Evolutionary conservation across 805 yeast species (phyloP).

Genomic region (Yueomyces sinensis): DNA sequence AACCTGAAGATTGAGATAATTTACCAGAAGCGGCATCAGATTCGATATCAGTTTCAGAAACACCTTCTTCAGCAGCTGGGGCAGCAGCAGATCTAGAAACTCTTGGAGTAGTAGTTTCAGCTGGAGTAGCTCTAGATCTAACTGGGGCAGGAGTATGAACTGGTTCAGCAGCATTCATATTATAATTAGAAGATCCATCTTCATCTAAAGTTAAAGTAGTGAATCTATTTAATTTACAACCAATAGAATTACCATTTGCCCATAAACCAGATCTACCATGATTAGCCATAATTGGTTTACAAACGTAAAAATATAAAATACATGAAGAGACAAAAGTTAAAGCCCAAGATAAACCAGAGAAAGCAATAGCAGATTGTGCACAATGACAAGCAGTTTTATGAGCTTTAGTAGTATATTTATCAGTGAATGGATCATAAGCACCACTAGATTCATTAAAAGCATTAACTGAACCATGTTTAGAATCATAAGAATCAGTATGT

Average conservation of each 20-base stretch:
- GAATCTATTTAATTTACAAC: conserved; percentile 11
- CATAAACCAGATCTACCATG: conserved; percentile 14
- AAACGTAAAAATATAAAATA: conserved; percentile 19
- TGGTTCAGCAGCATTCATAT: neutral
- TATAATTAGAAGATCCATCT: neutral
- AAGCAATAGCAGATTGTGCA: conserved; percentile 23
- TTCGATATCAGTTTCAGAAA: neutral
- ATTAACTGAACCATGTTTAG: conserved; percentile 6
- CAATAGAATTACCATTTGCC: conserved; percentile 10
- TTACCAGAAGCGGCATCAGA: neutral
- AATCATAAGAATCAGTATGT: conserved; percentile 6
- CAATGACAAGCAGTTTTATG: conserved; percentile 15
- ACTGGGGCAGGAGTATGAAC: neutral
- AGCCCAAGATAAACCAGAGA: conserved; percentile 19
- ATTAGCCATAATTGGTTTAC: conserved; percentile 13
- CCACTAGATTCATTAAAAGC: conserved; percentile 5
- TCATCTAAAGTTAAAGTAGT: conserved; percentile 12
- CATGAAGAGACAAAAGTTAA: conserved; percentile 16
- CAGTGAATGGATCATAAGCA: conserved; percentile 9
- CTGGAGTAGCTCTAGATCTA: neutral
- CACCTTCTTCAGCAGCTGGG: neutral
- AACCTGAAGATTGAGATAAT: neutral
- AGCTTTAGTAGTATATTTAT: conserved; percentile 5
- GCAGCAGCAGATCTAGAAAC: neutral
- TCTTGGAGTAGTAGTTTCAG: neutral